A percentile compares a stretch with the other conserved stretches of the same genome.
Conservation (phyloP, 768 basidiomycete species). For the Lyophyllum semitale region DNA sequence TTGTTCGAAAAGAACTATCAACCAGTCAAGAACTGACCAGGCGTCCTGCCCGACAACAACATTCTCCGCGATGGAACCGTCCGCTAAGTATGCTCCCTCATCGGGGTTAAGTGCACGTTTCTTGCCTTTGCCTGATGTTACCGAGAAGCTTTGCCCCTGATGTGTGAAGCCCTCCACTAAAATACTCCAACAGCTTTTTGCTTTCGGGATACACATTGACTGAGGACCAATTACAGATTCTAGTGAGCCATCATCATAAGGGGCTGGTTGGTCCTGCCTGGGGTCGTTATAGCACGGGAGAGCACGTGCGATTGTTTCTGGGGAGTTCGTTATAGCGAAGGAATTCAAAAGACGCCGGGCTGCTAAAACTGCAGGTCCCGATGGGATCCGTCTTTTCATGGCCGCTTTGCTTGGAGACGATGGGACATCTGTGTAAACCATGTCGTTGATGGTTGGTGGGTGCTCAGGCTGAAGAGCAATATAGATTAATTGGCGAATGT, state of each 20-base stretch:
- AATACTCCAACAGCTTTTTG: slow-evolving; percentile 64
- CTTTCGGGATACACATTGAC: slow-evolving; percentile 51
- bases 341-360: slow-evolving; percentile 58
- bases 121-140: slow-evolving; percentile 37
- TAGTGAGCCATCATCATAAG: slow-evolving; percentile 33
- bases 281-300: slow-evolving; percentile 49
- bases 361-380: slow-evolving; percentile 46
- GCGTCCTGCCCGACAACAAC: slow-evolving; percentile 58
- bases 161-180: slow-evolving; percentile 55
- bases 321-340: slow-evolving; percentile 57
- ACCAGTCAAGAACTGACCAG: slow-evolving; percentile 75
- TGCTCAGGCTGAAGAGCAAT: slow-evolving; percentile 64
- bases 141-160: slow-evolving; percentile 27
- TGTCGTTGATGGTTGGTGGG: slow-evolving; percentile 25
- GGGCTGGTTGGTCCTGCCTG: slow-evolving; percentile 15
- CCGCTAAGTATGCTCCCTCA: slow-evolving; percentile 18
- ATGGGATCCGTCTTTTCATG: slow-evolving; percentile 39
- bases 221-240: slow-evolving; percentile 63
- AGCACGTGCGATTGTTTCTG: slow-evolving; percentile 52
- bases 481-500: slow-evolving; percentile 69
- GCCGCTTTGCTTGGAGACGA: slow-evolving; percentile 53
- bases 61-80: slow-evolving; percentile 18
- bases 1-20: slow-evolving; percentile 66
- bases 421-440: slow-evolving; percentile 22
- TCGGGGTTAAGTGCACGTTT: slow-evolving; percentile 28